These are phyloP conservation scores for Paramecium sonneborni DNA, from an alignment of 73 alveolate species.

Conservation along the genomic window DNA sequence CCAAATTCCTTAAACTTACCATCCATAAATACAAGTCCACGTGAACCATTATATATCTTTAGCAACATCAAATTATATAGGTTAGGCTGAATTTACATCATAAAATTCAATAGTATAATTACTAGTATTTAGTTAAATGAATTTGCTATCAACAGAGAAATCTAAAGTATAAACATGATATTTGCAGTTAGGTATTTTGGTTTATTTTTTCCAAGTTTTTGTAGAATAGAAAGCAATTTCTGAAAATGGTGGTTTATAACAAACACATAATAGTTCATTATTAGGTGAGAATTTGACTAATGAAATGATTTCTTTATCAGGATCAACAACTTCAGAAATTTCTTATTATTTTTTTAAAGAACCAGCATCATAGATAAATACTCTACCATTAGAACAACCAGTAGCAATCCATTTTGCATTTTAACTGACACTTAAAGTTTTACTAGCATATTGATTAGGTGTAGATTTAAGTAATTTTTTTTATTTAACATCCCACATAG, in stretches of 20 bases:
- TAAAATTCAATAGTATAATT: conserved; percentile 70
- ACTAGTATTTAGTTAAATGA: conserved; percentile 78
- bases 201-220: conserved; percentile 79
- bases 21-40: conserved; percentile 93
- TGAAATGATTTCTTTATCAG: conserved; percentile 83
- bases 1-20: conserved; percentile 99
- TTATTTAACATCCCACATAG: conserved; percentile 90
- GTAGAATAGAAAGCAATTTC: conserved; percentile 87
- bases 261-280: conserved; percentile 86
- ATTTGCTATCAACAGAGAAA: conserved; percentile 91
- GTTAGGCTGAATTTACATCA: conserved; percentile 74
- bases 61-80: background rate
- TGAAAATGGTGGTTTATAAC: conserved; percentile 83
- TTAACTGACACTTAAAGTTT: conserved; percentile 84
- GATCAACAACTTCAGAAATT: conserved; percentile 75
- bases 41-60: conserved; percentile 90
- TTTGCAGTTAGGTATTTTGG: conserved; percentile 85
- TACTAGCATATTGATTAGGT: conserved; percentile 83
- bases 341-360: conserved; percentile 19
- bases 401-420: conserved; percentile 88
- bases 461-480: conserved; percentile 85
- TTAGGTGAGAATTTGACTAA: conserved; percentile 94
- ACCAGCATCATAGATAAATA: conserved; percentile 83
- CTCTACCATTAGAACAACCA: conserved; percentile 93
- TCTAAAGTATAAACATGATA: conserved; percentile 91